Conservation (phyloP, 2,329 filamentous ascomycete species). For the Cadophora luteo-olivacea region DNA sequence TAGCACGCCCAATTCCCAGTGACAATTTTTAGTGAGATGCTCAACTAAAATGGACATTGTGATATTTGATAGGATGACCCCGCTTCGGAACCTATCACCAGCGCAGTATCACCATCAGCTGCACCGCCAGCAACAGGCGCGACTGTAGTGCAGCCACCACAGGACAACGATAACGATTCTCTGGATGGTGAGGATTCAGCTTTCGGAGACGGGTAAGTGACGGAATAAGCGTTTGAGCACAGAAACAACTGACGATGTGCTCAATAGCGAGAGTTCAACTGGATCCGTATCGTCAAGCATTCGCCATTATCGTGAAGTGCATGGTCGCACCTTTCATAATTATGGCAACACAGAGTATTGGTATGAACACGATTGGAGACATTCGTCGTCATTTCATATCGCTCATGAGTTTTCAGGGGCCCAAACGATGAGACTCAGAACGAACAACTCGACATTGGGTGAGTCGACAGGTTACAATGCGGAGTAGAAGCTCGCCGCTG, state of each 20-base stretch:
- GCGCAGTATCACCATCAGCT: not conserved
- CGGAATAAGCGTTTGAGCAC: no score
- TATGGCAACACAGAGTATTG: conserved; percentile 30
- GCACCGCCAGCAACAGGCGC: not conserved
- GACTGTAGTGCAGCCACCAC: not conserved
- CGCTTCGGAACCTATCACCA: not conserved
- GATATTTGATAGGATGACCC: not conserved
- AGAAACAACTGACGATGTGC: not conserved
- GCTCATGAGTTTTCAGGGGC: conserved; percentile 8
- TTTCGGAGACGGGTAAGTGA: conserved; percentile 3
- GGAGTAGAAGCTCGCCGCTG: not conserved
- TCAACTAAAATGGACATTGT: not conserved
- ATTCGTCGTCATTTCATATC: not conserved
- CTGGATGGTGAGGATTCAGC: not conserved
- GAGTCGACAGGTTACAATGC: not conserved
- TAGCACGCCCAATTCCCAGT: not conserved
- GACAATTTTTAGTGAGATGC: not conserved
- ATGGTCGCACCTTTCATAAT: conserved; percentile 50
- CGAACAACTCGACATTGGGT: conserved; percentile 28
- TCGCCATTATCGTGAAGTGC: conserved; percentile 46
- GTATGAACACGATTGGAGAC: not conserved
- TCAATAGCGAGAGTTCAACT: conserved; percentile 12
- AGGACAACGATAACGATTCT: conserved; percentile 6
- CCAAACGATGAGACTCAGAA: conserved; percentile 31
- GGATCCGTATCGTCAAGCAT: conserved; percentile 40